phyloP scores from a whole-genome alignment of 2,329 filamentous ascomycete genomes.

The Hypoxylon sp. region DNA sequence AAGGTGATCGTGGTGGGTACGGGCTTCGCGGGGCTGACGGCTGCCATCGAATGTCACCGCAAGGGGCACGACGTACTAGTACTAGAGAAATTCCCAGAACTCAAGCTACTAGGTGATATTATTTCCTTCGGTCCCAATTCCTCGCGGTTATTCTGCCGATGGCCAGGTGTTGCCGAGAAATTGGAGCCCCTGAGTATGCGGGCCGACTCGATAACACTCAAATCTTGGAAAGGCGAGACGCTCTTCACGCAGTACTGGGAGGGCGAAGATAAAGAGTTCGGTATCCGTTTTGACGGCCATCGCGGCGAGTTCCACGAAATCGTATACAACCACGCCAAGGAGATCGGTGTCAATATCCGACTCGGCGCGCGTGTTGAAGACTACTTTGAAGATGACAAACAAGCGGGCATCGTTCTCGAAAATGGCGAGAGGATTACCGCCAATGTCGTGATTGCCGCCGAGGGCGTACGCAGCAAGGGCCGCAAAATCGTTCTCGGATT shows the following conservation, averaged over 20 bases:
- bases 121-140: conserved; percentile 71
- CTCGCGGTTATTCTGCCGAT: conserved; percentile 70
- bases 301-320: conserved; percentile 67
- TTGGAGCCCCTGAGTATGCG: conserved; percentile 65
- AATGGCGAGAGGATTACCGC: conserved; percentile 56
- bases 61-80: conserved; percentile 66
- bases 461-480: conserved; percentile 64
- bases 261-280: conserved; percentile 57
- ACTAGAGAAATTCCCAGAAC: conserved; percentile 63
- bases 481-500: conserved; percentile 63
- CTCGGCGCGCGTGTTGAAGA: conserved; percentile 61
- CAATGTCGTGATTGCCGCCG: conserved; percentile 63
- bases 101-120: conserved; percentile 64
- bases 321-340: conserved; percentile 65
- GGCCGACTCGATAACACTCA: conserved; percentile 62
- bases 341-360: conserved; percentile 65
- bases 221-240: conserved; percentile 66
- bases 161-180: conserved; percentile 64
- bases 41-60: conserved; percentile 71
- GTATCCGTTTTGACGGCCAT: conserved; percentile 67
- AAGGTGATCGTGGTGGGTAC: conserved; percentile 65
- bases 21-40: conserved; percentile 72
- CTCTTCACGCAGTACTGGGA: conserved; percentile 64
- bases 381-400: conserved; percentile 60
- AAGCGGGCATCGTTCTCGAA: conserved; percentile 48